These are phyloP conservation scores for Sugiyamaella japonica DNA, from an alignment of 1,139 yeast species.

Conservation along the genomic window DNA sequence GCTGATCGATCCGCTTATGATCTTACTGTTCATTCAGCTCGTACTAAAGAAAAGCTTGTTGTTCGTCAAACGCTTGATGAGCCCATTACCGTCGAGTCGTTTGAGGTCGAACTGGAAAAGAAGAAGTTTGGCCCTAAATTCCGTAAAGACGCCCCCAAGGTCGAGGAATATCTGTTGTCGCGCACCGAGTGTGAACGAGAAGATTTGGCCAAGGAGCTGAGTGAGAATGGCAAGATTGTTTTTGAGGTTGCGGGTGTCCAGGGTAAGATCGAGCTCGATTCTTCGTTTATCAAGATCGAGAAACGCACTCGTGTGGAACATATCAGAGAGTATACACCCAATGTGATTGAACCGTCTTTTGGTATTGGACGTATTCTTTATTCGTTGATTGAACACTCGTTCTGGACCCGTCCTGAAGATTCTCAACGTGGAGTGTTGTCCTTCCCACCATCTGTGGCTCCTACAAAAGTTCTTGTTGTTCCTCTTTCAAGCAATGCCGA, in stretches of 20 bases:
- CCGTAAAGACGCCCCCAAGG: conserved; percentile 94
- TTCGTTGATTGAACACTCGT: conserved; percentile 88
- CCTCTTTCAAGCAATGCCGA: conserved; percentile 88
- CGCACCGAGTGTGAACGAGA: conserved; percentile 88
- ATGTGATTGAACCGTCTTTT: conserved; percentile 98
- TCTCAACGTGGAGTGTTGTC: conserved; percentile 88
- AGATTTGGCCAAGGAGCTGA: conserved; percentile 68
- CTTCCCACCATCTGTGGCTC: conserved; percentile 94
- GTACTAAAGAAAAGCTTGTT: conserved; percentile 90
- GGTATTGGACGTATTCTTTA: conserved; percentile 98
- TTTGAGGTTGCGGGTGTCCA: conserved; percentile 63
- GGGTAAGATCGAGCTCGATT: conserved; percentile 67
- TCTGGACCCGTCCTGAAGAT: conserved; percentile 94
- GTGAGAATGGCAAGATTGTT: conserved; percentile 60
- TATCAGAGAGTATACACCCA: conserved; percentile 93
- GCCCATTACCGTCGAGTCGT: conserved; percentile 79
- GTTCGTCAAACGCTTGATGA: conserved; percentile 87
- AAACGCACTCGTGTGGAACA: conserved; percentile 83
- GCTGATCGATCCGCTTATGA: conserved; percentile 99
- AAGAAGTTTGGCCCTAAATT: conserved; percentile 97
- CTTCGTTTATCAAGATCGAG: conserved; percentile 69
- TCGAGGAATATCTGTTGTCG: conserved; percentile 72
- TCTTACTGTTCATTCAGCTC: conserved; percentile 90
- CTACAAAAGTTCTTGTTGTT: conserved; percentile 93
- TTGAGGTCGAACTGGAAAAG: conserved; percentile 83